These are phyloP conservation scores for Aechmea fasciata DNA, from an alignment of 176 grass and related monocot species.

Conservation along the genomic window DNA sequence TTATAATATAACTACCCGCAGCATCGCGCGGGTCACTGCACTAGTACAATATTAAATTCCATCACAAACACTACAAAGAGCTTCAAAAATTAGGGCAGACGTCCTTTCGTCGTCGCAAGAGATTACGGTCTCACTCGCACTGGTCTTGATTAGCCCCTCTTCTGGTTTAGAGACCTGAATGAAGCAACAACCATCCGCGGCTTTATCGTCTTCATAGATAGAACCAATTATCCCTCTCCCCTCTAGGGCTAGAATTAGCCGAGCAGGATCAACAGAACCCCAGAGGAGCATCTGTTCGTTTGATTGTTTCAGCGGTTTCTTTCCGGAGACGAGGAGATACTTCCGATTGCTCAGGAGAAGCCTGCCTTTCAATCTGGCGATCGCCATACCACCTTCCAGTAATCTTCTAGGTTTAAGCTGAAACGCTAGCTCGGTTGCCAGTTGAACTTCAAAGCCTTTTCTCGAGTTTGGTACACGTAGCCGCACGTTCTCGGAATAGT, in stretches of 20 bases:
- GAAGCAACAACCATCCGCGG: neutral
- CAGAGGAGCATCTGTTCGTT: slow-evolving; percentile 36
- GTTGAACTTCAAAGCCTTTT: slow-evolving; percentile 36
- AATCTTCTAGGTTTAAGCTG: slow-evolving; percentile 52
- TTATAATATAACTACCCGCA: too few relatives aligned
- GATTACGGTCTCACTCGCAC: slow-evolving; percentile 26
- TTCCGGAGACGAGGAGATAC: slow-evolving; percentile 36
- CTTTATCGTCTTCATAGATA: slow-evolving; percentile 12
- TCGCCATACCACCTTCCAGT: slow-evolving; percentile 30
- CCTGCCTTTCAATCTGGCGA: slow-evolving; percentile 58
- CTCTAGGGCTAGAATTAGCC: slow-evolving; percentile 29
- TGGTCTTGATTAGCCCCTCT: slow-evolving; percentile 43
- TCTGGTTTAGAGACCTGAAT: slow-evolving; percentile 37
- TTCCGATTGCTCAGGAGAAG: slow-evolving; percentile 52
- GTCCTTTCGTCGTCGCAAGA: slow-evolving; percentile 37
- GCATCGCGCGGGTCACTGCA: too few relatives aligned
- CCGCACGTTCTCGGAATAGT: slow-evolving; percentile 53
- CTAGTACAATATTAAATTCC: slow-evolving; percentile 27
- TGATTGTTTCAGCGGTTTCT: slow-evolving; percentile 17
- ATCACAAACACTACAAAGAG: slow-evolving; percentile 40
- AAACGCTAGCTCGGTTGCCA: slow-evolving; percentile 34
- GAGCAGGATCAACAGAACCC: slow-evolving; percentile 37
- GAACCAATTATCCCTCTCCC: slow-evolving; percentile 46
- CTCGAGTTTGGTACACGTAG: slow-evolving; percentile 29
- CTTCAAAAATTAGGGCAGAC: slow-evolving; percentile 35